Evolutionary conservation across 2,329 filamentous ascomycete genomes (phyloP), one percentile per base, ranked within the genome.

Genomic region (Exserohilum turcica): DNA sequence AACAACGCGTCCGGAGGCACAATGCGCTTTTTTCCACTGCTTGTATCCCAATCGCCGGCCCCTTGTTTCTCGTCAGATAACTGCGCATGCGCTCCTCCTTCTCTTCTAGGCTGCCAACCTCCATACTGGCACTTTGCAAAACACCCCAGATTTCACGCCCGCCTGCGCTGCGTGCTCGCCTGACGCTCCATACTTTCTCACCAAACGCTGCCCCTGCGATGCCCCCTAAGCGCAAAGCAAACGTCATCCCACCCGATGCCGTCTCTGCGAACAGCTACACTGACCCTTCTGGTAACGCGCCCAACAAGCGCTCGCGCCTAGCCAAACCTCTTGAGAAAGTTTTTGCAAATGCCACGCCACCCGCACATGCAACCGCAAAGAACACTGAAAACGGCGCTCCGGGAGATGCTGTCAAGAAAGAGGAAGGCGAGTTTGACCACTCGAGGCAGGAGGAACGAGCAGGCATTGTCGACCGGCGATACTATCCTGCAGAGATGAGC

Each of bases 401-500:
- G 13, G 61, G 50, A 5, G 57, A 61, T 28, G 39, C 51, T 2
- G 46, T 60, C 9, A 27, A 62, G 33, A 42, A 56, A 2, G 40
- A 50, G 6, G 38, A 56, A n/a, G 36, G 39, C 3, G 13, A 46
- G 0, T 74, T 74, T 59, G 74, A 76, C 54, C 70, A 76, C 48
- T 67, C 70, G 28, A 67, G 77, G 48, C 49, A 68, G 28, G 74
- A 75, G 64, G 72, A 74, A 59, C 51, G 63, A 51, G 63, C 69
- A 38, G 73, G 74, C 13, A 76, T 79, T 29, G 74, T 80, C 6
- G 74, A 80, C 36, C 67, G 77, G 24, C 84, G 89, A 42, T 96
- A 87, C 76, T 97, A 96, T 64, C 91, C 91, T 0, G 83, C 84
- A 1, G 91, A 96, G 70, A 95, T 97, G 87, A 89, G 82, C 76